Percentiles rank a stretch among this genome's conserved stretches.
phyloP scores from a whole-genome alignment of 352 stramenopile species.

The Thalassiosira hispida region DNA sequence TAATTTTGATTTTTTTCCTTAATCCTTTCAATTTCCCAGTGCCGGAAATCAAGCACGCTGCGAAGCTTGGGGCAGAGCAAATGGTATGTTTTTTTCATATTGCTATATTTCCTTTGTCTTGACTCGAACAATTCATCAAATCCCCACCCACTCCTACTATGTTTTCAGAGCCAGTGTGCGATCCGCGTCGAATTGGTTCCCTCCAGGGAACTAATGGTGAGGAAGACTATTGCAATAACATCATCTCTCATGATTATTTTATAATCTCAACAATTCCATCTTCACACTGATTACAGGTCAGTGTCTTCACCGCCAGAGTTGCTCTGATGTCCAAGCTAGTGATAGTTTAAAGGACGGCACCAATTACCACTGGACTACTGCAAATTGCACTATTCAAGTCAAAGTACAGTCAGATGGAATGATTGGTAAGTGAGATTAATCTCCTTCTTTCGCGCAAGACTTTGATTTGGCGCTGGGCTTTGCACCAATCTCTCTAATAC shows the following conservation, averaged over 20 bases:
- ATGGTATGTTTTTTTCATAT: background rate
- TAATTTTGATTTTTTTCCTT: slow-evolving; percentile 18
- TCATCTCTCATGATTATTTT: too few species aligned
- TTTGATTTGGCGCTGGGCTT: background rate
- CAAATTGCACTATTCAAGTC: slow-evolving; percentile 51
- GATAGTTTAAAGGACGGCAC: background rate
- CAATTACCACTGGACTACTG: slow-evolving; percentile 50
- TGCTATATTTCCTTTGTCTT: background rate
- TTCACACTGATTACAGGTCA: too few species aligned
- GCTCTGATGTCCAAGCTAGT: slow-evolving; percentile 15
- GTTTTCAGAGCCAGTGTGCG: slow-evolving; percentile 8
- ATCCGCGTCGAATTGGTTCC: slow-evolving; percentile 33
- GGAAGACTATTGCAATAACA: too few species aligned
- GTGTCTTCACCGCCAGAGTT: slow-evolving; percentile 41
- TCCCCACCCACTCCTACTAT: background rate
- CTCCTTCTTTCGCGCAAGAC: background rate
- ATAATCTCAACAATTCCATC: too few species aligned
- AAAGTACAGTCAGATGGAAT: slow-evolving; percentile 55
- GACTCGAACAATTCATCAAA: background rate
- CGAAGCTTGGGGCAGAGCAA: slow-evolving; percentile 19
- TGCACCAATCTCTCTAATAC: background rate
- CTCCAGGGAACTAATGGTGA: too few species aligned
- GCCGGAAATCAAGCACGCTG: slow-evolving; percentile 17
- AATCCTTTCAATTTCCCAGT: background rate
- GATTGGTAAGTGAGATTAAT: slow-evolving; percentile 13